Evolutionary conservation across 1,284 basidiomycete genomes (phyloP).

Genomic region (Moniliophthora roreri): DNA sequence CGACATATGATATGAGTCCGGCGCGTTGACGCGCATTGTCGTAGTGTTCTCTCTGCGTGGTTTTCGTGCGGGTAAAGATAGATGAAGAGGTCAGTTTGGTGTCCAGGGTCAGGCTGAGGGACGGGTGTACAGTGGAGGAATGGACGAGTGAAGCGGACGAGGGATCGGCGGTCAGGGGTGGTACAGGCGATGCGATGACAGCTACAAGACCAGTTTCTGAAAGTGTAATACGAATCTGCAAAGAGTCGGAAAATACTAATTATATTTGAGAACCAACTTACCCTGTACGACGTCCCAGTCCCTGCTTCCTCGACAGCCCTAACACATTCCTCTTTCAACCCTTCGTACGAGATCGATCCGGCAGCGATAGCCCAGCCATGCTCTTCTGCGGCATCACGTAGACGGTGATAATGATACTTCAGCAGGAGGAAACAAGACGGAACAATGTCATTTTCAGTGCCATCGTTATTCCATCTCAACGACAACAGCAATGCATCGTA

Average conservation of each 20-base stretch:
- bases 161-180: conserved; percentile 39
- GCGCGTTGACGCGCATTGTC: conserved; percentile 57
- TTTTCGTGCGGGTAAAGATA: conserved; percentile 66
- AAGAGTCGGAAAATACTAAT: not conserved
- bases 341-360: conserved; percentile 32
- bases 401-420: conserved; percentile 55
- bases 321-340: conserved; percentile 42
- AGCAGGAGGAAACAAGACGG: conserved; percentile 62
- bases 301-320: conserved; percentile 34
- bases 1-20: conserved; percentile 35
- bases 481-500: conserved; percentile 52
- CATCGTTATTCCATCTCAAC: conserved; percentile 55
- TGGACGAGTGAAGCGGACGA: conserved; percentile 33
- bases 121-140: conserved; percentile 20
- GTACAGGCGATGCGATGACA: conserved; percentile 39
- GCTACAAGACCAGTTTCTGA: conserved; percentile 42
- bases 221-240: conserved; percentile 60
- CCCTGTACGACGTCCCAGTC: conserved; percentile 15
- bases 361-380: conserved; percentile 49
- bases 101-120: conserved; percentile 46
- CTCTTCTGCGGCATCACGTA: conserved; percentile 44
- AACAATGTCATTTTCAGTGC: conserved; percentile 33
- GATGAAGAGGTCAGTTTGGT: conserved; percentile 49
- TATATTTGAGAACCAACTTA: conserved; percentile 4
- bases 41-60: conserved; percentile 60